Evolutionary conservation across 2,329 filamentous ascomycete species (phyloP).

Genomic region (Aspergillus viridinutans): DNA sequence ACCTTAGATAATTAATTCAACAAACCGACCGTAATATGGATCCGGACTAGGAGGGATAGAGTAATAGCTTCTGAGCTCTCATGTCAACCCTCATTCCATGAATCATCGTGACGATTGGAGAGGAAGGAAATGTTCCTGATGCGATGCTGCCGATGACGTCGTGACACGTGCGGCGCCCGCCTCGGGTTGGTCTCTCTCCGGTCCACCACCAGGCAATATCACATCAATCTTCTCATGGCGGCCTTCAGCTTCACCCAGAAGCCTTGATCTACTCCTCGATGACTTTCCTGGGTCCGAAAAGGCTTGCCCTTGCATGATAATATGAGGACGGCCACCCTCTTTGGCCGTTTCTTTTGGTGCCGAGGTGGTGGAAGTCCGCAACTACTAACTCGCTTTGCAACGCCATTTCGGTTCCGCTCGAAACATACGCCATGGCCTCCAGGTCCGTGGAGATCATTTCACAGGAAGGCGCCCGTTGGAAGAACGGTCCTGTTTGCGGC

Average conservation of each 20-base stretch:
- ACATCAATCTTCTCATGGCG: not conserved
- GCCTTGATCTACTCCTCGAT: slow-evolving; percentile 3
- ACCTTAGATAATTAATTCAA: not conserved
- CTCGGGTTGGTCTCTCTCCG: not conserved
- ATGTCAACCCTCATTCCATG: no score
- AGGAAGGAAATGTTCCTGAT: not conserved
- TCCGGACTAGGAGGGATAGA: no score
- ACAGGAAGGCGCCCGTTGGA: slow-evolving; percentile 21
- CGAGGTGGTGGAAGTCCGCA: slow-evolving; percentile 36
- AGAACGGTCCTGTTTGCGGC: slow-evolving; percentile 38
- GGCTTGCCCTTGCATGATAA: slow-evolving; percentile 22
- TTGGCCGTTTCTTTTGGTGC: slow-evolving; percentile 49
- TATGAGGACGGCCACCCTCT: slow-evolving; percentile 49
- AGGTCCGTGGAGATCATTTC: slow-evolving; percentile 10
- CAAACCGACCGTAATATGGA: not conserved
- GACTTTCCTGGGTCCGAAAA: slow-evolving; percentile 1
- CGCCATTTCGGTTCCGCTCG: slow-evolving; percentile 29
- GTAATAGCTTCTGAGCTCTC: no score
- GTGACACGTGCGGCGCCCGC: slow-evolving; percentile 19
- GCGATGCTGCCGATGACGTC: slow-evolving; percentile 15
- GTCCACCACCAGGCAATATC: not conserved
- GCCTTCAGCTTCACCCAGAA: slow-evolving; percentile 7
- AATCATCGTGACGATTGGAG: not conserved
- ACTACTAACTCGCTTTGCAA: slow-evolving; percentile 26
- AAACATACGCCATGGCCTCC: slow-evolving; percentile 21